Conservation (phyloP, 768 basidiomycete species). For the Wakefieldia striispora region DNA sequence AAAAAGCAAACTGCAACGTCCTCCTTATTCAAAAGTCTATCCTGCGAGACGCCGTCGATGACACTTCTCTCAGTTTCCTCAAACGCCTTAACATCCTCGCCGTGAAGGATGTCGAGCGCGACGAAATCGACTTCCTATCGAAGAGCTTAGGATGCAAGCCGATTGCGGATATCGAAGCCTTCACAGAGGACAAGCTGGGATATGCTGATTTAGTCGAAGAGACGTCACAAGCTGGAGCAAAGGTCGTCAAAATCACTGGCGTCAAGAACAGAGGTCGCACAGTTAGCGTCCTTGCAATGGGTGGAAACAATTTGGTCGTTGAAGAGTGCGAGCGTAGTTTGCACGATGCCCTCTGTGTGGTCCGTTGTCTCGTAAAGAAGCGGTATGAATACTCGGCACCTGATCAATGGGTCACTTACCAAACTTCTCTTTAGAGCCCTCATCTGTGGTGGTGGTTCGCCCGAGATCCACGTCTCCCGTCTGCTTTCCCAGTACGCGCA, state of each 20-base stretch:
- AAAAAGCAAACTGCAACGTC: slow-evolving; percentile 99
- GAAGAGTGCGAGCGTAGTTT: slow-evolving; percentile 97
- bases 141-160: slow-evolving; percentile 96
- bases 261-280: slow-evolving; percentile 94
- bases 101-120: slow-evolving; percentile 96
- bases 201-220: slow-evolving; percentile 97
- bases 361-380: slow-evolving; percentile 97
- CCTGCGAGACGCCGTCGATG: slow-evolving; percentile 98
- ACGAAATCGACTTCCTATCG: slow-evolving; percentile 96
- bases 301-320: slow-evolving; percentile 86
- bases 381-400: slow-evolving; percentile 50
- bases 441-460: slow-evolving; percentile 95
- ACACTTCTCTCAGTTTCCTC: slow-evolving; percentile 94
- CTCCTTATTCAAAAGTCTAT: slow-evolving; percentile 99
- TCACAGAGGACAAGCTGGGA: slow-evolving; percentile 97
- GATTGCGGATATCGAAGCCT: slow-evolving; percentile 94
- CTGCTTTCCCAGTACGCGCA: slow-evolving; percentile 88
- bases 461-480: slow-evolving; percentile 96
- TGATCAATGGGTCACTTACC: not conserved
- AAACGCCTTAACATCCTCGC: slow-evolving; percentile 95
- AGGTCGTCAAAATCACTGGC: slow-evolving; percentile 93
- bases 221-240: slow-evolving; percentile 72
- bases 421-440: slow-evolving; percentile 56
- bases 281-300: slow-evolving; percentile 93
- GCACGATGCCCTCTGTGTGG: slow-evolving; percentile 98